phyloP scores from a whole-genome alignment of 1,139 yeast genomes.

The Scheffersomyces lignicola region DNA sequence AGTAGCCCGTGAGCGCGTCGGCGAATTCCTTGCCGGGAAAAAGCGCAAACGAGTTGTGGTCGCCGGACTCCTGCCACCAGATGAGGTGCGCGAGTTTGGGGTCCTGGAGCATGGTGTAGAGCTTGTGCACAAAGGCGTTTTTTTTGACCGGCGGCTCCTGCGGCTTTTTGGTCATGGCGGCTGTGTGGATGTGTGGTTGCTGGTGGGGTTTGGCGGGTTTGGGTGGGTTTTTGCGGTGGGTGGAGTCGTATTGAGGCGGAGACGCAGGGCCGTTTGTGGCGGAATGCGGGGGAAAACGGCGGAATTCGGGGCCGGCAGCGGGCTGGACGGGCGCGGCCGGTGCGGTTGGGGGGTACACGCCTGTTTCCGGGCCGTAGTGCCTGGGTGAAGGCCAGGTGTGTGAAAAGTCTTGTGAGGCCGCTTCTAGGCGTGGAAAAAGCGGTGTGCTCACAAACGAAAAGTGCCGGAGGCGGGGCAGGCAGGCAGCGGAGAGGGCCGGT shows the following conservation, averaged over 20 bases:
- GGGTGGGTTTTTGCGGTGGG: neutral
- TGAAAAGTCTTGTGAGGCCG: too few species aligned
- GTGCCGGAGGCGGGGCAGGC: too few species aligned
- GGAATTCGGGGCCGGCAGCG: neutral
- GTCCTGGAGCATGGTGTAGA: slow-evolving; percentile 60
- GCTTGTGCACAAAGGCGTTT: slow-evolving; percentile 65
- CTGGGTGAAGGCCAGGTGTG: too few species aligned
- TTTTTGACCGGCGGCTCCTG: slow-evolving; percentile 42
- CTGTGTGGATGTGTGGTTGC: neutral
- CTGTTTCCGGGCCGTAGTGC: too few species aligned
- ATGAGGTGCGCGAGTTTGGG: slow-evolving; percentile 51
- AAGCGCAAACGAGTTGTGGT: slow-evolving; percentile 58
- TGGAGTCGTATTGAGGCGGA: neutral
- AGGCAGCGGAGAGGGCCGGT: too few species aligned
- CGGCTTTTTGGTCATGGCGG: slow-evolving; percentile 20
- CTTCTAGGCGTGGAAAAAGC: too few species aligned
- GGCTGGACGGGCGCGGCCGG: neutral
- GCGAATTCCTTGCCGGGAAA: slow-evolving; percentile 56
- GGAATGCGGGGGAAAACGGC: neutral
- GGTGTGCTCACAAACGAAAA: too few species aligned
- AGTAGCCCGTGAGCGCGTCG: slow-evolving; percentile 41
- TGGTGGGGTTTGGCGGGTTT: neutral
- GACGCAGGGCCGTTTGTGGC: neutral
- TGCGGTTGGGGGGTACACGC: too few species aligned
- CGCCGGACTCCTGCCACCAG: slow-evolving; percentile 74